Evolutionary conservation across 805 yeast species (phyloP), one percentile per base, ranked within the genome.

Genomic region (Ogataea degrootiae): DNA sequence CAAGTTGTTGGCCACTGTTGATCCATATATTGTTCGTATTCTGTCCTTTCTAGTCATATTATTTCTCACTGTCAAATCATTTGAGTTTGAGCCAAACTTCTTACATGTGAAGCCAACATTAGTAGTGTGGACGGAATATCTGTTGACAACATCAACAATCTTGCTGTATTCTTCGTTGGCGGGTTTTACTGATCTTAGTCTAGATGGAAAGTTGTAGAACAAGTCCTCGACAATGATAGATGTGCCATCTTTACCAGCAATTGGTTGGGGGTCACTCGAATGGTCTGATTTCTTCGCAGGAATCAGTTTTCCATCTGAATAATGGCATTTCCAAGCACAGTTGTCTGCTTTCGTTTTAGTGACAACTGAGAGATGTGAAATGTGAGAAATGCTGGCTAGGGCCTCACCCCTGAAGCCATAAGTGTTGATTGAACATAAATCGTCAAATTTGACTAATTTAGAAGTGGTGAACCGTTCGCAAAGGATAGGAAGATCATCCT

Each of bases 341-440:
- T 75, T 68, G 1, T 82, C 76, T 1, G 68, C 74, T 6, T 54
- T 59, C 0, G 86, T 80, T 65, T 87, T 90, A 0, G 97, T 87
- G 1, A 83, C 75, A 6, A 94, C 95, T 0, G 88, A 75, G 1
- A 94, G 69, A 48, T 90, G 84, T 0, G 97, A 76, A 19, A 94
- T 84, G 60, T 92, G 97, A 0, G 97, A 89, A 7, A 94, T 91
- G 61, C 94, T 83, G 1, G 98, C 97, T 42, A 94, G 71, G 0
- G 99, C 99, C 65, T 94, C 99, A 15, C 99, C 99, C 46, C 99
- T 74, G 63, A 94, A 94, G 5, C 99, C 99, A 63, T 89, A 89
- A 0, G 98, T 91, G 21, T 77, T 70, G 22, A 94, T 78, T 4
- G 74, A 63, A 43, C 71, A 70, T 48, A 94, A 73, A 62, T 94